These are phyloP conservation scores for Tolypocladium amazonense DNA, from an alignment of 2,329 filamentous ascomycete species.

Conservation along the genomic window DNA sequence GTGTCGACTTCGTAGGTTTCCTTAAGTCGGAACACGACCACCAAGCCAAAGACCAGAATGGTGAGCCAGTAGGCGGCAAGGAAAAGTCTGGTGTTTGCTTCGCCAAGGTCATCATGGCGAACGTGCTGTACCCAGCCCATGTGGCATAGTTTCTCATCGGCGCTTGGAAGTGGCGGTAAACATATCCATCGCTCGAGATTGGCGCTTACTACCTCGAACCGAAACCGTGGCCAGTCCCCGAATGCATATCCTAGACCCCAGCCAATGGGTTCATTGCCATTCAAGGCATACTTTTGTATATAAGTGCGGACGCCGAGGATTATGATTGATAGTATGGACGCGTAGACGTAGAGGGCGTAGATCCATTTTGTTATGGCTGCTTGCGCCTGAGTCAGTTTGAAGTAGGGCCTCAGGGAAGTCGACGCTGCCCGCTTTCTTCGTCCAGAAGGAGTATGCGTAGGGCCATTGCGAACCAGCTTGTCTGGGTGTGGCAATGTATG, in stretches of 20 bases:
- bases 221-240: conserved; percentile 63
- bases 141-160: conserved; percentile 27
- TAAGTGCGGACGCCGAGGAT: conserved; percentile 62
- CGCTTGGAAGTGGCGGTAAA: conserved; percentile 41
- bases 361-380: conserved; percentile 69
- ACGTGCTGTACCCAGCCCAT: conserved; percentile 54
- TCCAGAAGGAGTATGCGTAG: conserved; percentile 49
- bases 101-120: conserved; percentile 55
- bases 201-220: conserved; percentile 58
- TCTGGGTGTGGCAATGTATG: conserved; percentile 42
- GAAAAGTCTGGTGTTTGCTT: conserved; percentile 71
- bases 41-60: conserved; percentile 61
- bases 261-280: conserved; percentile 70
- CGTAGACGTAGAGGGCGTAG: conserved; percentile 73
- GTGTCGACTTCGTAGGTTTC: conserved; percentile 86
- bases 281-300: conserved; percentile 56
- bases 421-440: conserved; percentile 56
- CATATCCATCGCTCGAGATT: conserved; percentile 67
- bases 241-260: conserved; percentile 90
- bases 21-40: conserved; percentile 64
- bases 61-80: conserved; percentile 63
- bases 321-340: conserved; percentile 53
- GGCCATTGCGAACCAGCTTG: conserved; percentile 23
- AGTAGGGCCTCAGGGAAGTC: conserved; percentile 58
- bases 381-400: conserved; percentile 70